These are phyloP conservation scores for Glycyrrhiza uralensis DNA, from an alignment of 306 rosid species.

Conservation along the genomic window DNA sequence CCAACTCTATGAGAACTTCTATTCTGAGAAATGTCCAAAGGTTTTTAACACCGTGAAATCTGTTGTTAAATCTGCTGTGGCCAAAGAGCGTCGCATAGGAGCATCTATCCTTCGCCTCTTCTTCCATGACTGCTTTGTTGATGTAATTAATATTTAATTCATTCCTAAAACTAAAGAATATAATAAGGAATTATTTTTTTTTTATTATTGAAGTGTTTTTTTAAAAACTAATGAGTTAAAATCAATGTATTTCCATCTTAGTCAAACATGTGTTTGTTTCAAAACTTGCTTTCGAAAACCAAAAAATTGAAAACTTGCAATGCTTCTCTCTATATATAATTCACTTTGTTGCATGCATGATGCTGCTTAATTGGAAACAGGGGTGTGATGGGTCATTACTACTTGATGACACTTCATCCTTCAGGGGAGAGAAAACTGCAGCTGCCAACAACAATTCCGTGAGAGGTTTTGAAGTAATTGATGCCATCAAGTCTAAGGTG, in stretches of 20 bases:
- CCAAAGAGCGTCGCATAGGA: conserved; percentile 63
- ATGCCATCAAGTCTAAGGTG: conserved; percentile 49
- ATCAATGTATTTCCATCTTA: too few species aligned
- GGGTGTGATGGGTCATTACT: conserved; percentile 87
- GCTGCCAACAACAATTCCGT: conserved; percentile 48
- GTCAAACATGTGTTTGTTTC: too few species aligned
- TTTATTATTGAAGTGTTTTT: too few species aligned
- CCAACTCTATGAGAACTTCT: conserved; percentile 47
- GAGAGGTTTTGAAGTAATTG: conserved; percentile 64
- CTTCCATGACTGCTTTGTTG: conserved; percentile 83
- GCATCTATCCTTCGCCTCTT: conserved; percentile 81
- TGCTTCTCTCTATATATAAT: background rate
- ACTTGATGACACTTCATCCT: conserved; percentile 56
- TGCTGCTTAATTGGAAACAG: conserved; percentile 35
- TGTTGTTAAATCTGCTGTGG: conserved; percentile 50
- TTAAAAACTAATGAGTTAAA: too few species aligned
- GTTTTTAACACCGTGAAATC: conserved; percentile 36
- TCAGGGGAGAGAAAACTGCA: conserved; percentile 74
- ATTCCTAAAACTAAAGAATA: too few species aligned
- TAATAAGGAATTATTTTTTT: too few species aligned
- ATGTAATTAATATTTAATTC: conserved; percentile 55
- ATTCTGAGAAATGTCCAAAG: conserved; percentile 56
- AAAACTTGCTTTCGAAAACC: too few species aligned
- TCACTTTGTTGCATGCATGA: background rate
- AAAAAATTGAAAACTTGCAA: too few species aligned